Conservation (phyloP, 371 early-diverging fungal genomes). For the Mortierella sp. region DNA sequence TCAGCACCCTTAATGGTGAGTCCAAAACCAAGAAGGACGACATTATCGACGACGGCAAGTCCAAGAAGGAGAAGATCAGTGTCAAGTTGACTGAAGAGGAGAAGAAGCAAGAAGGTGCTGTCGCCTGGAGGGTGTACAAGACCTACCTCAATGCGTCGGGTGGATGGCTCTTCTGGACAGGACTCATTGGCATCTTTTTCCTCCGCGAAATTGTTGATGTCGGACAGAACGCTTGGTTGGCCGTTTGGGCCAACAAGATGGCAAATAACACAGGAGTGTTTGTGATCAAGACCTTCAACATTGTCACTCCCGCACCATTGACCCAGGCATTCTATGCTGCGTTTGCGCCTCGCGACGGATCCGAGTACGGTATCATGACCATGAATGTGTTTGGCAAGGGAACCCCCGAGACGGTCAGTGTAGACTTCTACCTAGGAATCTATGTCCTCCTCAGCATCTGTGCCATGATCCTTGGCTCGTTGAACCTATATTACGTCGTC, state of each 20-base stretch:
- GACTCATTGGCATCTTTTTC: constrained; percentile 63
- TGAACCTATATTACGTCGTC: constrained; percentile 60
- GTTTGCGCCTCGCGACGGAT: constrained; percentile 19
- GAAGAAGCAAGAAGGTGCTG: constrained; percentile 74
- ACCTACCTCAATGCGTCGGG: constrained; percentile 78
- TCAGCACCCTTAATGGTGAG: constrained; percentile 34
- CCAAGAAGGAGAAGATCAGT: constrained; percentile 57
- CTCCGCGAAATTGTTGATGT: constrained; percentile 64
- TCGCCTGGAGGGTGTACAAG: constrained; percentile 71
- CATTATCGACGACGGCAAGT: constrained; percentile 57
- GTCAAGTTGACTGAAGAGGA: constrained; percentile 78
- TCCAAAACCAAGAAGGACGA: constrained; percentile 53
- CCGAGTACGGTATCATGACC: constrained; percentile 8
- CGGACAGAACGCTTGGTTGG: constrained; percentile 59
- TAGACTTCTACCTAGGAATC: constrained; percentile 61
- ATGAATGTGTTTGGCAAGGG: constrained; percentile 27
- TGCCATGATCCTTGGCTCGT: constrained; percentile 52
- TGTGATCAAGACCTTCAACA: constrained; percentile 28
- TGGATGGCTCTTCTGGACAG: constrained; percentile 68
- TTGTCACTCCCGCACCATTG: constrained; percentile 18
- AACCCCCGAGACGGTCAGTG: constrained; percentile 33
- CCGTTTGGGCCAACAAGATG: constrained; percentile 44
- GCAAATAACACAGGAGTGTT: constrained; percentile 31
- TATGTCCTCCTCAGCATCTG: constrained; percentile 64
- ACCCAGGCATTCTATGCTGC: constrained; percentile 34